Conservation (phyloP, 192 early-diverging fungal species). For the Umbelopsis isabellina region DNA sequence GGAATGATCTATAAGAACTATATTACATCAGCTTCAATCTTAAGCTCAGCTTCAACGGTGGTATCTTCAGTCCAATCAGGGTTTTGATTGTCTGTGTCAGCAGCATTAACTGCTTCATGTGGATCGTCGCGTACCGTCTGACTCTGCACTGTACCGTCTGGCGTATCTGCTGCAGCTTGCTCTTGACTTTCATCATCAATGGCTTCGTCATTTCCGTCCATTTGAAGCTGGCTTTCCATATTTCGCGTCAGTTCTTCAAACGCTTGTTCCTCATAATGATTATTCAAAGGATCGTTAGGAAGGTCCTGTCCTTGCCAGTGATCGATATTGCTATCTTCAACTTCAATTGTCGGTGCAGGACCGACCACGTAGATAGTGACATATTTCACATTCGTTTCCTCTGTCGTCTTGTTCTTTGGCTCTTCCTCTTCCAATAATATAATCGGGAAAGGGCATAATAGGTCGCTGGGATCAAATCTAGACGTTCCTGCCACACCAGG, state of each 20-base stretch:
- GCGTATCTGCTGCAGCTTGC: no score
- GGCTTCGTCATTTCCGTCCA: neutral
- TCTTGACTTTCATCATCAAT: neutral
- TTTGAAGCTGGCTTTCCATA: neutral
- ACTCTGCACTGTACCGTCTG: no score
- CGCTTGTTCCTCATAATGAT: slow-evolving; percentile 2
- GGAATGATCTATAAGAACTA: neutral
- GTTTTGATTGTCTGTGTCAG: neutral
- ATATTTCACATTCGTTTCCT: neutral
- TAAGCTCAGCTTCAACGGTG: neutral
- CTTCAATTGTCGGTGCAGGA: neutral
- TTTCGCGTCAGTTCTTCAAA: neutral
- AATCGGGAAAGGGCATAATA: slow-evolving; percentile 38
- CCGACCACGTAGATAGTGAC: slow-evolving; percentile 20
- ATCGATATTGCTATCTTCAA: neutral
- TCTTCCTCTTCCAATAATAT: neutral
- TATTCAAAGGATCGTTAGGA: neutral
- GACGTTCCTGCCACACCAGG: neutral
- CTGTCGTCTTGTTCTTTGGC: no score
- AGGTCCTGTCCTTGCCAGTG: neutral
- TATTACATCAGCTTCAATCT: slow-evolving; percentile 1
- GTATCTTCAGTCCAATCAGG: neutral
- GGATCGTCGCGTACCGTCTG: no score
- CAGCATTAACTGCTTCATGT: neutral
- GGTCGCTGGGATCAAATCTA: slow-evolving; percentile 37